Percentiles rank a stretch among this genome's conserved stretches.
phyloP scores from a whole-genome alignment of 1,284 basidiomycete genomes.

The Mycena sp. region DNA sequence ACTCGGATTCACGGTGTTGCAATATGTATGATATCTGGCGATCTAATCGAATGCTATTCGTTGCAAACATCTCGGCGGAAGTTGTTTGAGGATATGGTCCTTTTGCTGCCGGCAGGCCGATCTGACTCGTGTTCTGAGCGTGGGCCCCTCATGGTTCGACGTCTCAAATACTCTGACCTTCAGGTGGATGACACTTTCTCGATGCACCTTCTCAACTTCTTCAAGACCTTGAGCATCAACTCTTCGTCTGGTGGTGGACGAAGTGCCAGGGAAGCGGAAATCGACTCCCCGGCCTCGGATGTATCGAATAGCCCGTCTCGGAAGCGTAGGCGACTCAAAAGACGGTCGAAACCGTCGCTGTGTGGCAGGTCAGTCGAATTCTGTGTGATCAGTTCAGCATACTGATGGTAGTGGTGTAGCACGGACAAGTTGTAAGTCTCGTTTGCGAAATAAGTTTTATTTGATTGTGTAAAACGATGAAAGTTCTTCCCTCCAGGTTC shows the following conservation, averaged over 20 bases:
- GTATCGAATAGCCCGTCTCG: background rate
- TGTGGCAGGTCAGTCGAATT: background rate
- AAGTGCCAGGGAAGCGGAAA: constrained; percentile 7
- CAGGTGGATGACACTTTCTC: background rate
- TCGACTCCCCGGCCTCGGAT: background rate
- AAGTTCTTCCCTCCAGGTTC: too few species aligned
- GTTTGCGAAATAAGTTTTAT: too few species aligned
- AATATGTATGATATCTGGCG: too few species aligned
- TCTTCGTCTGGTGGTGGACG: constrained; percentile 14
- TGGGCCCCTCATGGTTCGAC: constrained; percentile 16
- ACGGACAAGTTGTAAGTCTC: too few species aligned
- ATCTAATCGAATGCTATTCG: background rate
- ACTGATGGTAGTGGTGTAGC: background rate
- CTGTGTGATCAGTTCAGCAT: background rate
- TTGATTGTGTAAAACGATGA: too few species aligned
- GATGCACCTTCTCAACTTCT: constrained; percentile 22
- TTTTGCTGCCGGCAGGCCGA: constrained; percentile 10
- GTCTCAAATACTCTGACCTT: constrained; percentile 13
- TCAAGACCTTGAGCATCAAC: constrained; percentile 16
- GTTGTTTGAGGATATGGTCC: background rate
- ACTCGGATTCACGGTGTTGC: too few species aligned
- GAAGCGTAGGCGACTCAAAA: constrained; percentile 21
- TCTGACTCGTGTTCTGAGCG: constrained; percentile 20
- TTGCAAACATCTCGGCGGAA: too few species aligned
- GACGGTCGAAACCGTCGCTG: constrained; percentile 5